Base-by-base conservation (phyloP, 2,329 filamentous ascomycete genomes). In the Tolypocladium amazonense region DNA sequence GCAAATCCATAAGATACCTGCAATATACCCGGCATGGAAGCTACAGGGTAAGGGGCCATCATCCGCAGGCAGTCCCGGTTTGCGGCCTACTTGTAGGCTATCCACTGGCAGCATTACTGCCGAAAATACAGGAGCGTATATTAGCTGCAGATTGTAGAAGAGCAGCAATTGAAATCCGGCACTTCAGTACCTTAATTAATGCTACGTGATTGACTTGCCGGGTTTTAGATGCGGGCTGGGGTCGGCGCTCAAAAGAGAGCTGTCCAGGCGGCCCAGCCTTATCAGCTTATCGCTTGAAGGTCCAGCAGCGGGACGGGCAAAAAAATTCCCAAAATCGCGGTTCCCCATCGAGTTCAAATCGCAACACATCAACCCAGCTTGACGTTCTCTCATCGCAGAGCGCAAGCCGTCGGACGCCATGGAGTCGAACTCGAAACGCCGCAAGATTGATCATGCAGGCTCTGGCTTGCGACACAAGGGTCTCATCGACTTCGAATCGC, bases 371-470 rank as follows among this genome's bases (percentile, higher is more conserved):
- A 37, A 15, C 11, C 30, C 30, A 54, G 50, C 30, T 37, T 54
- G 30, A 23, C 43, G 58, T 58, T 56, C 57, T 63, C 59, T 56
- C n/a, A 14, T 58, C 55, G 54, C 60, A 57, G 58, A 58, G 58
- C 55, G 60, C 39, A 50, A 58, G 56, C 43, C 25, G 43, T 27
- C 53, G 27, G 20, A 23, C 60, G 61, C 35, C 60, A 81, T 82
- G 79, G 78, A 80, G 63, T 72, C 72, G 30, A 75, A 67, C 60
- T 74, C 76, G 25, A 81, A 82, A 67, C 73, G 79, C 61, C 77
- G 79, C 56, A 82, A 81, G 67, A 69, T 80, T 37, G 75, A 73
- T 30, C 77, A 80, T 62, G 65, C 65, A 41, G 70, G 70, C 59
- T 64, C 67, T 41, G 70, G 71, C 54, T 53, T 76, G 47, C 69